Evolutionary conservation across 805 yeast species (phyloP), one percentile per base, ranked within the genome.

Genomic region (Torulaspora maleeae): DNA sequence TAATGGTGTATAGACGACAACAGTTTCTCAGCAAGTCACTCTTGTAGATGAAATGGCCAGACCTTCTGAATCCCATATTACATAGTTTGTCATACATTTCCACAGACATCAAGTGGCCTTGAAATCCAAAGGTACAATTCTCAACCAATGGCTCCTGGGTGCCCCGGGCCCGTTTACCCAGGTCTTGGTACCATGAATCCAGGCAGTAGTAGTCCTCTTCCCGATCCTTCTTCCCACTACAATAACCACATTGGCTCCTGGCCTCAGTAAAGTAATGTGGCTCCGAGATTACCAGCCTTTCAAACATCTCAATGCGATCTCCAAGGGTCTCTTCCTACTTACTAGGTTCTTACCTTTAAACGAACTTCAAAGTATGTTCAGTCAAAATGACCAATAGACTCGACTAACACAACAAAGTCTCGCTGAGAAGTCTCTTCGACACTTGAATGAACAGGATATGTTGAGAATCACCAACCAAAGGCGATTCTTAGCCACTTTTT

Each of bases 1-100:
- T 63, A 13, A 89, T 86, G 0, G 96, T 83, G 60, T 79, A 86
- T 62, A 81, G 74, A 16, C 90, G 73, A 55, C 97, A 89, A 60
- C 97, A 89, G 34, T 79, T 78, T 32, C 89, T 64, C 25, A 83
- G 58, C 49, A 79, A 63, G 60, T 90, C 96, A 0, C 86, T 79
- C 56, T 74, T 76, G 59, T 79, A 85, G 6, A 83, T 49, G 51
- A 78, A 84, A 2, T 65, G 61, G 0, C 96, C 96, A 27, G 93
- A 83, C 44, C 97, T 69, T 61, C 95, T 76, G 58, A 77, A 88
- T 2, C 95, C 95, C 53, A 72, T 67, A 54, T 87, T 81, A 55
- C 90, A 78, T 51, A 86, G 60, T 16, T 54, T 58, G 56, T 86
- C 90, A 57, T 88, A 88, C 22, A 74, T 75, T 13, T 61, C 60